Evolutionary conservation across 257 asterid species (phyloP), one percentile per base, ranked within the genome.

Genomic region (Haberlea rhodopensis): DNA sequence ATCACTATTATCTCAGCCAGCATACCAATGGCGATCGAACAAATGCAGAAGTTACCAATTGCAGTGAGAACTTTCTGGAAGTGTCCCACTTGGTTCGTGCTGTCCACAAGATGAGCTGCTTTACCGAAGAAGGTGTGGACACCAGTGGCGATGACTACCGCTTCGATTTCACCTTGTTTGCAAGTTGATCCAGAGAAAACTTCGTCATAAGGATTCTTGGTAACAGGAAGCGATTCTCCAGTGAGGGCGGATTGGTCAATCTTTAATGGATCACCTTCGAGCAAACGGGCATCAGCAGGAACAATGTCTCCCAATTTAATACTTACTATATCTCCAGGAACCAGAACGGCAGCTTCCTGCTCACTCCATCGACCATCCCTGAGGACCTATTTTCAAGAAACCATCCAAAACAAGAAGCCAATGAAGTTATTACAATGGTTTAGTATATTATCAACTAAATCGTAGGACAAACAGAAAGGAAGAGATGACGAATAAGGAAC

Each of bases 241-340:
- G 98, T 91, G 40, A 91, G 88, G 45, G 98, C 98, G 43, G 98
- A 91, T 49, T 91, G 97, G 59, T 91, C 98, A 69, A 91, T 62
- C 87, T 91, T 91, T 67, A 91, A 81, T 6, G 98, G 85, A 78
- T 89, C 98, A 6, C 98, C 98, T 68, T 91, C 98, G 3, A 91
- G 98, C 75, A 91, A 96, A 78, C 98, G 98, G 43, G 96, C 96
- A 81, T 89, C 98, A 29, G 96, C 98, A 10, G 96, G 98, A 53
- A 91, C 62, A 58, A 91, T 83, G 57, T 89, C 96, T 62, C 98
- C 96, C 57, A 91, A 64, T 65, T 89, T 91, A 67, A 91, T 85
- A 80, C 98, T 91, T 43, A 91, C 65, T 27, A 91, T 91, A 79
- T 91, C 98, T 59, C 98, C 98, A 8, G 98, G 98, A 28, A 91